Percentiles rank a stretch among this genome's conserved stretches.
phyloP scores from a whole-genome alignment of 352 stramenopile genomes.

The Globisporangium abappressorium region DNA sequence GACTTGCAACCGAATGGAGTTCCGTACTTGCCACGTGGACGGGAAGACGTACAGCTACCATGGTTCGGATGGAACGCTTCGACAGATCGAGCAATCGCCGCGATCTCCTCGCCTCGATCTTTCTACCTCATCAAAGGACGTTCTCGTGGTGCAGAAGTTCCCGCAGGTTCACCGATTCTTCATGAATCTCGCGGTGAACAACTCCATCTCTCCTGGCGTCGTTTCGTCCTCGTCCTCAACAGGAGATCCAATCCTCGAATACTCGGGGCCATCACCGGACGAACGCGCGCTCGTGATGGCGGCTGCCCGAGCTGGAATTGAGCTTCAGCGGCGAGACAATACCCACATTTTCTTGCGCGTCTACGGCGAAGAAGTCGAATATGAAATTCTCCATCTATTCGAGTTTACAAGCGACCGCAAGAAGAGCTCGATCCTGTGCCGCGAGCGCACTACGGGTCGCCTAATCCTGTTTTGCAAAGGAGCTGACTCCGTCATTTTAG shows the following conservation, averaged over 20 bases:
- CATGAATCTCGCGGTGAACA: slow-evolving; percentile 60
- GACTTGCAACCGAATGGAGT: slow-evolving; percentile 93
- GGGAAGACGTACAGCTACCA: slow-evolving; percentile 57
- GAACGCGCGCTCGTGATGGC: slow-evolving; percentile 66
- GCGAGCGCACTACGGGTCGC: slow-evolving; percentile 24
- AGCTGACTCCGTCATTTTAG: slow-evolving; percentile 86
- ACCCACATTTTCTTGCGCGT: slow-evolving; percentile 28
- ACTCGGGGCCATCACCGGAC: slow-evolving; percentile 79
- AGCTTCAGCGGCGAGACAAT: slow-evolving; percentile 33
- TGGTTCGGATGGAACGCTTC: slow-evolving; percentile 23
- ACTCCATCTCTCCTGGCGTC: slow-evolving; percentile 41
- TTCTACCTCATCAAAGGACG: not conserved
- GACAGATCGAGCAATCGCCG: slow-evolving; percentile 16
- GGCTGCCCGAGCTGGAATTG: slow-evolving; percentile 41
- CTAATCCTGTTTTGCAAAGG: slow-evolving; percentile 75
- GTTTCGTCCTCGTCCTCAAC: not conserved
- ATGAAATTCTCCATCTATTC: slow-evolving; percentile 57
- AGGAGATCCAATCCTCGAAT: slow-evolving; percentile 28
- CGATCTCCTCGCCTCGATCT: slow-evolving; percentile 1
- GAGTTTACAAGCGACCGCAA: slow-evolving; percentile 69
- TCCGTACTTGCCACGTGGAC: slow-evolving; percentile 91
- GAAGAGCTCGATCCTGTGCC: slow-evolving; percentile 60
- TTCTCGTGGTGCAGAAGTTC: slow-evolving; percentile 16
- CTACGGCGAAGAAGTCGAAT: slow-evolving; percentile 24
- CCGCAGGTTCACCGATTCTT: slow-evolving; percentile 37